Conservation (phyloP, 192 early-diverging fungal species). For the Coemansia sp. region DNA sequence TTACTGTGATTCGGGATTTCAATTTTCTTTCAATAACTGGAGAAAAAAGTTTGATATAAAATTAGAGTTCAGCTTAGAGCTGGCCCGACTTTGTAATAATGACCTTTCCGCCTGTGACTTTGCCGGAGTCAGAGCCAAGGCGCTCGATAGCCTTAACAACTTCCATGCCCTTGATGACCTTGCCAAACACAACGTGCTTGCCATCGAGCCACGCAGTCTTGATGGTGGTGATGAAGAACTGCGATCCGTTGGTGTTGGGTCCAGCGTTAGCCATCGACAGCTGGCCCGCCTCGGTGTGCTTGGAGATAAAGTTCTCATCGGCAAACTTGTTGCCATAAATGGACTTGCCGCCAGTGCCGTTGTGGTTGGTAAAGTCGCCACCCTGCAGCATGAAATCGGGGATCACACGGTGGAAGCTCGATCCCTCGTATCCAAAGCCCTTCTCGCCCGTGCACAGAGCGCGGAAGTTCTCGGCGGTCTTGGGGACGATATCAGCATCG, state of each 20-base stretch:
- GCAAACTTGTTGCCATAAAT: slow-evolving; percentile 79
- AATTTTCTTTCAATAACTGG: not conserved
- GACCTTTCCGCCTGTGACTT: slow-evolving; percentile 54
- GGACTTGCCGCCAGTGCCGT: slow-evolving; percentile 82
- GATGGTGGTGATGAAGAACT: slow-evolving; percentile 79
- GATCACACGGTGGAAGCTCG: slow-evolving; percentile 86
- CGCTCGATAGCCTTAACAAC: slow-evolving; percentile 75
- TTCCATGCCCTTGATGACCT: slow-evolving; percentile 67
- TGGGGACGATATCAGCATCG: slow-evolving; percentile 80
- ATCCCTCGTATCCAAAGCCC: slow-evolving; percentile 61
- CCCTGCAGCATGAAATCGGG: slow-evolving; percentile 90
- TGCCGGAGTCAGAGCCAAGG: slow-evolving; percentile 48
- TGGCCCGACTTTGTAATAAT: slow-evolving; percentile 65
- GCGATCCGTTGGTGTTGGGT: slow-evolving; percentile 75
- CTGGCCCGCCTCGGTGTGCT: slow-evolving; percentile 65
- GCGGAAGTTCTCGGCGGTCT: slow-evolving; percentile 94
- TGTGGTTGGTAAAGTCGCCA: slow-evolving; percentile 73
- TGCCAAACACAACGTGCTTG: slow-evolving; percentile 79
- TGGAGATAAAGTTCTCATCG: slow-evolving; percentile 73
- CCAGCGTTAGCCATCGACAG: slow-evolving; percentile 85
- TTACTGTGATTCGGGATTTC: not conserved
- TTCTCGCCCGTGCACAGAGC: slow-evolving; percentile 56
- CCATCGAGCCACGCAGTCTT: slow-evolving; percentile 70
- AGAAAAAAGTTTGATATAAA: not conserved
- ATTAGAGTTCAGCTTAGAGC: not conserved